These are phyloP conservation scores for Lagerstroemia speciosa DNA, from an alignment of 345 rosid genomes.

Conservation along the genomic window DNA sequence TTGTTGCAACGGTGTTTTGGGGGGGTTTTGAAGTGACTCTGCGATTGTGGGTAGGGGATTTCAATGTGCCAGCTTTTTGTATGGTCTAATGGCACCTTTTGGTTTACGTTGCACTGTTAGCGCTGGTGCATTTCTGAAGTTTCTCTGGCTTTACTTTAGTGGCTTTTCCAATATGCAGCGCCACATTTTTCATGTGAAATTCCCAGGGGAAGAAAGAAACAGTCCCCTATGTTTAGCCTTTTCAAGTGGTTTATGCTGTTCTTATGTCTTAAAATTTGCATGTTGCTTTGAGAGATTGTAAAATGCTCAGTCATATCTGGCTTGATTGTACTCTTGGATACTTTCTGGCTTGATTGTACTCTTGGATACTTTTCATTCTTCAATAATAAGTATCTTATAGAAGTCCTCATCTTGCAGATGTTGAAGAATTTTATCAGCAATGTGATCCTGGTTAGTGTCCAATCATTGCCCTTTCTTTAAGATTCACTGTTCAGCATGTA, in stretches of 20 bases:
- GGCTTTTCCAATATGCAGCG: neutral
- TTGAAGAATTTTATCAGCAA: slow-evolving; percentile 47
- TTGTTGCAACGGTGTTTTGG: neutral
- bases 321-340: neutral
- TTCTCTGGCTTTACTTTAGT: neutral
- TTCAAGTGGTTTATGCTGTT: neutral
- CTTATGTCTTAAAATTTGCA: neutral
- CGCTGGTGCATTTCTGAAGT: neutral
- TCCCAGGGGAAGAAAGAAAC: neutral
- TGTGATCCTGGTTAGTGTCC: slow-evolving; percentile 63
- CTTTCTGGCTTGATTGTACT: too few relatives aligned
- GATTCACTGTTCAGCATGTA: neutral
- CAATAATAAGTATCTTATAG: neutral
- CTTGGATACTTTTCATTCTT: neutral
- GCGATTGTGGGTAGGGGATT: neutral
- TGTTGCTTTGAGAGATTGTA: neutral
- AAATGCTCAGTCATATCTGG: neutral
- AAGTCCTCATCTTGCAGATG: slow-evolving; percentile 34
- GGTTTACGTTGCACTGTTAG: neutral
- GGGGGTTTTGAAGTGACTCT: neutral
- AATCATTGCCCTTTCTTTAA: neutral
- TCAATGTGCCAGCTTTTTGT: neutral
- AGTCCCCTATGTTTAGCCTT: neutral
- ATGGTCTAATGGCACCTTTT: neutral
- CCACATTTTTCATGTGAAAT: neutral